Percentiles rank a stretch among this genome's conserved stretches.
Conservation (phyloP, 2,329 filamentous ascomycete species). For the Sporothrix pallida region DNA sequence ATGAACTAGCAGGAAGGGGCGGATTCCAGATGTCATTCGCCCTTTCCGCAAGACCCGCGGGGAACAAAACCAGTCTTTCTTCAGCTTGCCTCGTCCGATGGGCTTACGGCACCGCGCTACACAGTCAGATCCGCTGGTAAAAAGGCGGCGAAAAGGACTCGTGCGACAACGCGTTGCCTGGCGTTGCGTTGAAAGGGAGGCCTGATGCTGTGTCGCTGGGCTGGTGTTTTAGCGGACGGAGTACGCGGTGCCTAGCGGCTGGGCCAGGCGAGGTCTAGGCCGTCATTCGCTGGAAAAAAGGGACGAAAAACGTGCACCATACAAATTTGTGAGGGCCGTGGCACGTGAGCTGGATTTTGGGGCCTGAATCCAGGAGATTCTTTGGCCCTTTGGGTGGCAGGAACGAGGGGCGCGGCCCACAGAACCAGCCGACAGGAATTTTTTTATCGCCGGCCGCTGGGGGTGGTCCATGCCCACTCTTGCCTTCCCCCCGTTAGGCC, state of each 20-base stretch:
- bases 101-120: neutral
- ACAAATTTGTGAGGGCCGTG: slow-evolving; percentile 15
- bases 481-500: slow-evolving; percentile 16
- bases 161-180: neutral
- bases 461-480: slow-evolving; percentile 22
- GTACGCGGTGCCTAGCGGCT: slow-evolving; percentile 18
- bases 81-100: slow-evolving; percentile 11
- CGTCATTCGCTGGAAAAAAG: slow-evolving; percentile 5
- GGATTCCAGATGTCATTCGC: neutral
- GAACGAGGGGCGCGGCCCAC: slow-evolving; percentile 19
- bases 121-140: slow-evolving; percentile 16
- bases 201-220: neutral
- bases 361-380: neutral
- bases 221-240: slow-evolving; percentile 7
- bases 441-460: slow-evolving; percentile 30
- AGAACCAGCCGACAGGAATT: slow-evolving; percentile 26
- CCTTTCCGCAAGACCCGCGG: neutral
- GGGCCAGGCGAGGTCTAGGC: neutral
- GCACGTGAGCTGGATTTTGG: slow-evolving; percentile 29
- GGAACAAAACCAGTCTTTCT: too few species aligned
- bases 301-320: slow-evolving; percentile 4
- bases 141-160: neutral
- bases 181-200: neutral
- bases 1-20: neutral
- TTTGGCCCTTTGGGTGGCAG: slow-evolving; percentile 1